Evolutionary conservation across 192 early-diverging fungal genomes (phyloP), one percentile per base, ranked within the genome.

Genomic region (Linnemannia hyalina): DNA sequence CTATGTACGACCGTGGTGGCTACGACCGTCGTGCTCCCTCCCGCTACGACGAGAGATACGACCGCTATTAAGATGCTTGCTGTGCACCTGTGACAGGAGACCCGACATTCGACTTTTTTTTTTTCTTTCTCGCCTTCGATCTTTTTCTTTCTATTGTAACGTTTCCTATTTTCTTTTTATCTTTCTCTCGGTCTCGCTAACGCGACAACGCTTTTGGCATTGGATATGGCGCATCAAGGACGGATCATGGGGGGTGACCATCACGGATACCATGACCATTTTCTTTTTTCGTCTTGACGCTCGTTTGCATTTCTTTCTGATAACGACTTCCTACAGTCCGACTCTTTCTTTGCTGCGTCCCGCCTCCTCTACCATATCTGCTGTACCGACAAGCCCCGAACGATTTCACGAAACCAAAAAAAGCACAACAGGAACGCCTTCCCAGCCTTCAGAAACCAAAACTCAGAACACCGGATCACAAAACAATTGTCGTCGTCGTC

Each of bases 31-130:
- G 84, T 42, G 75, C 84, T 35, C 71, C 78, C 23, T 73, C 78
- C 55, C 84, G 84, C 38, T 86, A 86, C 42, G 84, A 86, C 15
- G 84, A 86, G 71, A 80, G 84, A 86, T 86, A 86, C 36, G 79
- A 81, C 72, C 84, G 84, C n/a, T 86, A 86, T 76, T 86, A 86
- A 75, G n/a, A 2, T 40, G 46, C 23, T 65, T 65, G 60, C 11
- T 65, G 60, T 65, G 55, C 40, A 5, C 16, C 1, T 36, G 26
- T 29, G 74, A 70, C 79, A 9, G 49, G 36, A 20, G 32, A 73
- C 54, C 23, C 52, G 49, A 22, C 49, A 2, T 8, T 72, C 54
- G 36, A 38, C 80, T 70, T 41, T 41, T 54, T 68, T 68, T 5
- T 52, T 69, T n/a, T 73, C 38, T 3, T 44, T 80, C 36, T 71